phyloP scores from a whole-genome alignment of 169 alveolate genomes.

The Theileria parva region DNA sequence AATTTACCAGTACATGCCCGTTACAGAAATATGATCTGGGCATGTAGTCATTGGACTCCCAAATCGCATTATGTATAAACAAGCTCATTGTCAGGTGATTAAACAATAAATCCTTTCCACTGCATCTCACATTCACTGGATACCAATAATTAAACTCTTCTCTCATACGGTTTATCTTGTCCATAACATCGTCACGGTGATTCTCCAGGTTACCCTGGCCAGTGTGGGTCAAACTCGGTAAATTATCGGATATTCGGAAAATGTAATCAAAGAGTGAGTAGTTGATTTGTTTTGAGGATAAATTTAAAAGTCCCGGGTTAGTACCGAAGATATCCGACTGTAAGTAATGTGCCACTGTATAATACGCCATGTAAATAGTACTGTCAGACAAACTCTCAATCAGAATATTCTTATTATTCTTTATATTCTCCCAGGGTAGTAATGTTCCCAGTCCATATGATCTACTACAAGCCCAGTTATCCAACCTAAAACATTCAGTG shows the following conservation, averaged over 20 bases:
- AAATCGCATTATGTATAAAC: constrained; percentile 98
- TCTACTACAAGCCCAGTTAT: constrained; percentile 97
- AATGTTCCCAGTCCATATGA: constrained; percentile 97
- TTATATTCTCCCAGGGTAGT: constrained; percentile 68
- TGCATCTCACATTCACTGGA: constrained; percentile 85
- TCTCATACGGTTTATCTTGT: constrained; percentile 81
- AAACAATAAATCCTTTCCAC: constrained; percentile 96
- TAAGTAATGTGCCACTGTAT: constrained; percentile 95
- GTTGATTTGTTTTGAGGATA: constrained; percentile 86
- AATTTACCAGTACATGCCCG: constrained; percentile 95
- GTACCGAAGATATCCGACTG: constrained; percentile 91
- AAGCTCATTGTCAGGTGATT: constrained; percentile 98
- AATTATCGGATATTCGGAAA: constrained; percentile 81
- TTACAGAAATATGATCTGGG: constrained; percentile 94
- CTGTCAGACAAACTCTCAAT: constrained; percentile 99
- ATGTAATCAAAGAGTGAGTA: constrained; percentile 95
- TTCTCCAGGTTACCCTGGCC: constrained; percentile 34
- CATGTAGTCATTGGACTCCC: constrained; percentile 86
- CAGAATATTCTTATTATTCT: constrained; percentile 77
- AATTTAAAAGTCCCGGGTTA: constrained; percentile 82
- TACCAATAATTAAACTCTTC: constrained; percentile 94
- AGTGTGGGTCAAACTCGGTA: constrained; percentile 66
- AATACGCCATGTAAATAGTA: constrained; percentile 99
- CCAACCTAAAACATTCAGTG: constrained; percentile 72
- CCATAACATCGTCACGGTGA: constrained; percentile 70